phyloP scores from a whole-genome alignment of 2,329 filamentous ascomycete genomes.

The Zarea fungicola region DNA sequence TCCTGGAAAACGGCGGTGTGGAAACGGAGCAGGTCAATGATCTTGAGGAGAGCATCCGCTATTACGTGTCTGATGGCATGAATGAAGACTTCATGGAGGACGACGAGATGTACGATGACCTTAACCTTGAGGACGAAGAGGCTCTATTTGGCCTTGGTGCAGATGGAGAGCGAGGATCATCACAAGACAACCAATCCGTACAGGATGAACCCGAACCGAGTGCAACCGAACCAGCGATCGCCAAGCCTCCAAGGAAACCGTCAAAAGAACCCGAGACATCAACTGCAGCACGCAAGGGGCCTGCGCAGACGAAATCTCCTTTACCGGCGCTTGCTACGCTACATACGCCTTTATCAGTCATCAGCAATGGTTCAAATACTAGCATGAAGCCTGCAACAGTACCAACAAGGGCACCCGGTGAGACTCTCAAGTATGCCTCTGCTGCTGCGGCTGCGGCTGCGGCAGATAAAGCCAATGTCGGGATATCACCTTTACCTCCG shows the following conservation, averaged over 20 bases:
- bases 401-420: conserved; percentile 77
- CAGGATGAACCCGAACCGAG: conserved; percentile 72
- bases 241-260: conserved; percentile 47
- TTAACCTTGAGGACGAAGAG: conserved; percentile 89
- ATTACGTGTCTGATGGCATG: conserved; percentile 88
- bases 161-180: conserved; percentile 86
- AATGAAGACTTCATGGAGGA: conserved; percentile 90
- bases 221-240: conserved; percentile 38
- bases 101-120: conserved; percentile 90
- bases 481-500: conserved; percentile 88
- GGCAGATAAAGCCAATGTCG: conserved; percentile 79
- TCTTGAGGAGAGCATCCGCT: conserved; percentile 86
- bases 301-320: conserved; percentile 87
- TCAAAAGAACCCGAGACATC: conserved; percentile 50
- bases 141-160: conserved; percentile 73
- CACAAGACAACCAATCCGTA: conserved; percentile 88
- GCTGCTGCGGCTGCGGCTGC: conserved; percentile 91
- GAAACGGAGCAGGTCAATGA: conserved; percentile 83
- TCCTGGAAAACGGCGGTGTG: conserved; percentile 86
- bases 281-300: conserved; percentile 59
- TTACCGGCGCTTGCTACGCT: conserved; percentile 88
- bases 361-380: conserved; percentile 54
- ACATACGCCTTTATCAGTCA: conserved; percentile 64
- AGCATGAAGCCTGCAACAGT: conserved; percentile 90
- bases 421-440: conserved; percentile 93